These are phyloP conservation scores for Lichtheimia ornata DNA, from an alignment of 371 early-diverging fungal genomes.

Conservation along the genomic window DNA sequence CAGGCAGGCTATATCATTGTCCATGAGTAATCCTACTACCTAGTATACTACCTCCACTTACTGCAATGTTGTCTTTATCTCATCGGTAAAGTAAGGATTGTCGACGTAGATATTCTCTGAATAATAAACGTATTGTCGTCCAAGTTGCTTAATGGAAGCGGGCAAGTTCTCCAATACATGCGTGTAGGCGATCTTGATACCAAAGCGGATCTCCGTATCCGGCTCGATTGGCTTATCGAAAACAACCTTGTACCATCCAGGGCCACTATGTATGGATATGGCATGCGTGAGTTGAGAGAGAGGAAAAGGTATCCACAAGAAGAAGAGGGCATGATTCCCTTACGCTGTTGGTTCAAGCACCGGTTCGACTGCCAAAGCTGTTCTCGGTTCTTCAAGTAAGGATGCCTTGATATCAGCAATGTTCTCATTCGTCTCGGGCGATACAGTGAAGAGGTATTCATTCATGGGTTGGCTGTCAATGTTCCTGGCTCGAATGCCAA, in stretches of 20 bases:
- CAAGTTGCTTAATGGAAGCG: constrained; percentile 66
- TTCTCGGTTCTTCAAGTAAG: constrained; percentile 52
- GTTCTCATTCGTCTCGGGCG: constrained; percentile 27
- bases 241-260: constrained; percentile 62
- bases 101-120: constrained; percentile 61
- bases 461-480: constrained; percentile 37
- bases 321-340: constrained; percentile 2
- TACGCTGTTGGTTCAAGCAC: constrained; percentile 45
- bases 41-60: constrained; percentile 24
- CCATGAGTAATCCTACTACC: not conserved
- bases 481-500: constrained; percentile 60
- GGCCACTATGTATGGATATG: constrained; percentile 28
- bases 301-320: not conserved
- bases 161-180: constrained; percentile 69
- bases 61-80: constrained; percentile 83
- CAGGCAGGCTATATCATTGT: constrained; percentile 22
- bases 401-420: constrained; percentile 52
- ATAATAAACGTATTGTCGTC: constrained; percentile 68
- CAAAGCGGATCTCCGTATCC: constrained; percentile 68
- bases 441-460: constrained; percentile 61
- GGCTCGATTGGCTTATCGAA: constrained; percentile 62
- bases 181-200: constrained; percentile 63
- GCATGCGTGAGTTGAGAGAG: not conserved
- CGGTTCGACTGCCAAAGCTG: constrained; percentile 33
- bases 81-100: constrained; percentile 69